Evolutionary conservation across 192 early-diverging fungal genomes (phyloP).

Genomic region (Podila minutissima): DNA sequence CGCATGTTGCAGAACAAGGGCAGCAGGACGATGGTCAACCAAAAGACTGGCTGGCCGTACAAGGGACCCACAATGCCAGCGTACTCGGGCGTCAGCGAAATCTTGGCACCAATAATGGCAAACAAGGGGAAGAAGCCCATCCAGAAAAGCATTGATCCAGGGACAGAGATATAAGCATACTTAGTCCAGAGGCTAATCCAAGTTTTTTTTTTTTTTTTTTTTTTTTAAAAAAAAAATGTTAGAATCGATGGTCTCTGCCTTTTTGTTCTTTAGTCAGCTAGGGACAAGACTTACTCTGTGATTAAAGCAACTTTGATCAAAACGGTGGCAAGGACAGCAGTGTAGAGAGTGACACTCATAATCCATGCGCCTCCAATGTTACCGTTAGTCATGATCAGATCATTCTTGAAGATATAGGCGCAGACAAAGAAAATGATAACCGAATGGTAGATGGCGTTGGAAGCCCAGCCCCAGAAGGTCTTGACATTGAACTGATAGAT

Average conservation of each 20-base stretch:
- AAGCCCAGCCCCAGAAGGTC: slow-evolving; percentile 92
- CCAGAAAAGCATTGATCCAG: slow-evolving; percentile 92
- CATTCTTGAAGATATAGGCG: slow-evolving; percentile 68
- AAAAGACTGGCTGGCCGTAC: slow-evolving; percentile 80
- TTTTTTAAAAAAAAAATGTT: neutral
- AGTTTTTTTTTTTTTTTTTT: too few relatives aligned
- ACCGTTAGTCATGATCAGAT: slow-evolving; percentile 77
- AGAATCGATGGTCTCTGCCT: neutral
- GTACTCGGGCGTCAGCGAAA: slow-evolving; percentile 77
- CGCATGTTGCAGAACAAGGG: slow-evolving; percentile 87
- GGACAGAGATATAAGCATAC: slow-evolving; percentile 91
- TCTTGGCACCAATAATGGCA: slow-evolving; percentile 77
- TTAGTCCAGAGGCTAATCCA: slow-evolving; percentile 88
- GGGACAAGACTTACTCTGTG: slow-evolving; percentile 65
- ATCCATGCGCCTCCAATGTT: slow-evolving; percentile 89
- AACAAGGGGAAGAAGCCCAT: slow-evolving; percentile 88
- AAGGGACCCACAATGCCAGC: slow-evolving; percentile 73
- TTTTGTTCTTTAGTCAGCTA: too few relatives aligned
- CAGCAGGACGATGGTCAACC: slow-evolving; percentile 88
- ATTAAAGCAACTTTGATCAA: slow-evolving; percentile 92
- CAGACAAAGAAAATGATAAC: slow-evolving; percentile 59
- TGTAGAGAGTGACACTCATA: slow-evolving; percentile 90
- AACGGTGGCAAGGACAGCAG: slow-evolving; percentile 87
- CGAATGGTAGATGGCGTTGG: slow-evolving; percentile 96
- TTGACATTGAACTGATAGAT: slow-evolving; percentile 76